phyloP scores from a whole-genome alignment of 176 grass and related monocot species.

The Echinochloa phyllopogon region DNA sequence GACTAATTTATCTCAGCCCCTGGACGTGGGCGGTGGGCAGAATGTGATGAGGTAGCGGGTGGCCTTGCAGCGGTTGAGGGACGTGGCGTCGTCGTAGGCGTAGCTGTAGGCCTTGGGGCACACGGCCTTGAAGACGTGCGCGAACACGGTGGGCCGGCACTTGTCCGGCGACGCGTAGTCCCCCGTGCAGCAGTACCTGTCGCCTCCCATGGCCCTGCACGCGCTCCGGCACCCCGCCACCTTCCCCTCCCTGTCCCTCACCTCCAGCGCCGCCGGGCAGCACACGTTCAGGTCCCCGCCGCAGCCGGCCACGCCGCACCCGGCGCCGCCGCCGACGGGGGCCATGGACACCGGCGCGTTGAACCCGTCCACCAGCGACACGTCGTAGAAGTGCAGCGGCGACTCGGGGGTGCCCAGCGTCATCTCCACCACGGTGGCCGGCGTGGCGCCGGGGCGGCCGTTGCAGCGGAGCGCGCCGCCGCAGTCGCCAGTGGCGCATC shows the following conservation, averaged over 20 bases:
- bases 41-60: conserved; percentile 86
- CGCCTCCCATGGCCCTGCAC: conserved; percentile 64
- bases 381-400: conserved; percentile 77
- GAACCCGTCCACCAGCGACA: conserved; percentile 90
- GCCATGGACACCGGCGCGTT: conserved; percentile 72
- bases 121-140: conserved; percentile 90
- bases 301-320: conserved; percentile 77
- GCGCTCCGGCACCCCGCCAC: conserved; percentile 83
- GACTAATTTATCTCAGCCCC: background rate
- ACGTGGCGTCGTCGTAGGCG: conserved; percentile 72
- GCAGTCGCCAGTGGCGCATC: conserved; percentile 57
- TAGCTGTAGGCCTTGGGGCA: conserved; percentile 91
- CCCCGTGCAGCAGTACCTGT: conserved; percentile 88
- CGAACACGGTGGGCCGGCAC: conserved; percentile 78
- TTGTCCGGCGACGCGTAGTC: conserved; percentile 55
- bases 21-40: conserved; percentile 55
- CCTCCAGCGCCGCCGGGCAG: conserved; percentile 81
- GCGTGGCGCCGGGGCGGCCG: conserved; percentile 31
- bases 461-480: conserved; percentile 33
- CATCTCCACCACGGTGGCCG: conserved; percentile 83
- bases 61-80: conserved; percentile 85
- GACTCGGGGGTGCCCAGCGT: conserved; percentile 63
- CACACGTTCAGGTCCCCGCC: conserved; percentile 72
- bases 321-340: conserved; percentile 73
- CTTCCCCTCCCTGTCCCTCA: conserved; percentile 58